These are phyloP conservation scores for Sutorius eximius DNA, from an alignment of 1,284 basidiomycete genomes.

Conservation along the genomic window DNA sequence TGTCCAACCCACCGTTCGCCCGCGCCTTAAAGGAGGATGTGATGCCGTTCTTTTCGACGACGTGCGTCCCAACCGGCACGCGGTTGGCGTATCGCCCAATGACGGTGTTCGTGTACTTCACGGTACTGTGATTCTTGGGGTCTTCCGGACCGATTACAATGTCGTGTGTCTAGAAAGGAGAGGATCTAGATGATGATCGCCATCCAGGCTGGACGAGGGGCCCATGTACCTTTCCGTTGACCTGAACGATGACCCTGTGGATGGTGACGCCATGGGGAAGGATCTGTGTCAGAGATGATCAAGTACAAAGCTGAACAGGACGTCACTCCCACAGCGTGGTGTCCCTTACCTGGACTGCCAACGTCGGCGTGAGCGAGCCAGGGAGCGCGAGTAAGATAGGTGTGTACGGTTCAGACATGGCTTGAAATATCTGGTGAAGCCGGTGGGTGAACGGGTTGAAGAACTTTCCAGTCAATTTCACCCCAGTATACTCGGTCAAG, in stretches of 20 bases:
- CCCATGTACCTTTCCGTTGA: slow-evolving; percentile 54
- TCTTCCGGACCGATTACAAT: slow-evolving; percentile 71
- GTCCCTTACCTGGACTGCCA: slow-evolving; percentile 54
- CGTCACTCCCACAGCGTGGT: neutral
- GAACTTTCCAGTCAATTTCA: too few relatives aligned
- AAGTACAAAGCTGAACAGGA: neutral
- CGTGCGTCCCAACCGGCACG: slow-evolving; percentile 57
- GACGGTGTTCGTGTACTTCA: slow-evolving; percentile 72
- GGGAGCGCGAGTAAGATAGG: slow-evolving; percentile 56
- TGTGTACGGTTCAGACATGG: slow-evolving; percentile 45
- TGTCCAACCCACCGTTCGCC: slow-evolving; percentile 45
- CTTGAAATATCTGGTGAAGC: neutral
- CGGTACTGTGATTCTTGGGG: slow-evolving; percentile 53
- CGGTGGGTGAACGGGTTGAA: neutral
- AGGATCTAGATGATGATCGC: neutral
- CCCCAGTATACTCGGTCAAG: too few relatives aligned
- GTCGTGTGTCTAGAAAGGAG: slow-evolving; percentile 58
- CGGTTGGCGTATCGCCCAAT: slow-evolving; percentile 74
- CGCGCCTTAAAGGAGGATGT: slow-evolving; percentile 49
- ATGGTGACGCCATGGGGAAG: slow-evolving; percentile 67
- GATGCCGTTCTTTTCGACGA: slow-evolving; percentile 53
- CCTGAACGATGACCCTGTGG: slow-evolving; percentile 63
- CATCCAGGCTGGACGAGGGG: neutral
- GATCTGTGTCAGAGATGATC: slow-evolving; percentile 40
- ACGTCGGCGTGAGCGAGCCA: slow-evolving; percentile 48